Percentiles rank a stretch among this genome's conserved stretches.
phyloP scores from a whole-genome alignment of 2,329 filamentous ascomycete species.

The Aspergillus pseudotamarii region DNA sequence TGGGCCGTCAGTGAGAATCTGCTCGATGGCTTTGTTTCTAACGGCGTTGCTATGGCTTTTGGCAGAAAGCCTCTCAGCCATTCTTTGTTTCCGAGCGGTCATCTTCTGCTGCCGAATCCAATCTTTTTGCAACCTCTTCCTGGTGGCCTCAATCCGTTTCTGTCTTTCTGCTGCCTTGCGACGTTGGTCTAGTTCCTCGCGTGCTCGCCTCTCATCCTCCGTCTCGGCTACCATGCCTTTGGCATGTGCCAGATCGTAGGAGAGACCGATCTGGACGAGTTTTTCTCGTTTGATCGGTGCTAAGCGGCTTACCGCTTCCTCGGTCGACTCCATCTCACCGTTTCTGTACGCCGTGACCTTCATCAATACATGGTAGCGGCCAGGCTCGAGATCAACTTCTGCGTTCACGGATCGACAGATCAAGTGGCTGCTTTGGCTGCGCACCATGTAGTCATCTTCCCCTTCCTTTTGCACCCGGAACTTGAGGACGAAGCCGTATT shows the following conservation, averaged over 20 bases:
- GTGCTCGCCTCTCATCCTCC: constrained; percentile 35
- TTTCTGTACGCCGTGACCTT: constrained; percentile 70
- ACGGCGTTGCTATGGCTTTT: constrained; percentile 12
- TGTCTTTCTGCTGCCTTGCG: constrained; percentile 36
- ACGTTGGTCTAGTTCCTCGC: constrained; percentile 41
- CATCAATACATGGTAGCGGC: constrained; percentile 74
- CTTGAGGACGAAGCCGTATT: constrained; percentile 60
- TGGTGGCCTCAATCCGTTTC: constrained; percentile 42
- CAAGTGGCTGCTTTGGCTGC: constrained; percentile 57
- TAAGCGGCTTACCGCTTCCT: constrained; percentile 68
- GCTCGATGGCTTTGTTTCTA: constrained; percentile 12
- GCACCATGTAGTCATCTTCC: constrained; percentile 62
- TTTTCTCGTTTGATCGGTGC: constrained; percentile 71
- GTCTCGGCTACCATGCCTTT: constrained; percentile 47
- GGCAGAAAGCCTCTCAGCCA: constrained; percentile 31
- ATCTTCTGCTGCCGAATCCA: constrained; percentile 45
- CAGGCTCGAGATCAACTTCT: constrained; percentile 73
- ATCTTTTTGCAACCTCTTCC: constrained; percentile 43
- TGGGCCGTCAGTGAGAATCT: constrained; percentile 25
- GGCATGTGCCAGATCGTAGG: constrained; percentile 50
- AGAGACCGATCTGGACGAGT: constrained; percentile 55
- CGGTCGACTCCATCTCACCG: constrained; percentile 55
- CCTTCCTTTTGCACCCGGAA: constrained; percentile 63
- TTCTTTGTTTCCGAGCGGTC: constrained; percentile 33
- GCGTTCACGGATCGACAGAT: constrained; percentile 77